Percentiles rank a stretch among this genome's conserved stretches.
Conservation (phyloP, 441 rosid species). For the Gossypium davidsonii region DNA sequence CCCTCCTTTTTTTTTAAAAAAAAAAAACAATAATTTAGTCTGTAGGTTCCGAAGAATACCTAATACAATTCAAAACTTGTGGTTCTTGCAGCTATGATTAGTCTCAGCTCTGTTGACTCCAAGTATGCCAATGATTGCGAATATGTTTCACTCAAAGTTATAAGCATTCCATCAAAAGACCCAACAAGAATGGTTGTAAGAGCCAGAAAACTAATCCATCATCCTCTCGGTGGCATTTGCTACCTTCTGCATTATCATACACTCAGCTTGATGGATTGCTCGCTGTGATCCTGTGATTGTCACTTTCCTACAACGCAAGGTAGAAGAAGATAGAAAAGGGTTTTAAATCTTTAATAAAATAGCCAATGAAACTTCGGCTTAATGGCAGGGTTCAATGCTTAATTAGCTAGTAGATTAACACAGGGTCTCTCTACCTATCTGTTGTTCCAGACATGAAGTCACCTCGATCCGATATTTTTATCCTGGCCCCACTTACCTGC, state of each 20-base stretch:
- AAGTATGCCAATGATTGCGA: neutral
- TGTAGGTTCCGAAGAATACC: constrained; percentile 21
- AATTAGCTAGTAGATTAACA: neutral
- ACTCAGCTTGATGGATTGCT: constrained; percentile 76
- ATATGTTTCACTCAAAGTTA: constrained; percentile 15
- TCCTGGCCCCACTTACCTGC: constrained; percentile 88
- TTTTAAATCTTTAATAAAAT: neutral
- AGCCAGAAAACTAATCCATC: constrained; percentile 34
- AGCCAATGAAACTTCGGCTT: too few species aligned
- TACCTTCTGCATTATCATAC: constrained; percentile 92
- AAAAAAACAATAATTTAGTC: constrained; percentile 6
- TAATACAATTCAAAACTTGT: constrained; percentile 12
- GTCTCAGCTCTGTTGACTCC: constrained; percentile 19
- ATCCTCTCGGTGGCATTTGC: constrained; percentile 77
- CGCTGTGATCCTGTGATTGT: constrained; percentile 89
- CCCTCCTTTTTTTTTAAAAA: neutral
- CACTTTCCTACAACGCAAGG: constrained; percentile 63
- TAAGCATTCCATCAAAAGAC: constrained; percentile 15
- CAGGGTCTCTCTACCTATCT: constrained; percentile 45
- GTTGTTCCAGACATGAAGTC: constrained; percentile 91
- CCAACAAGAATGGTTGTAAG: constrained; percentile 16
- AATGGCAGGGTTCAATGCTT: neutral
- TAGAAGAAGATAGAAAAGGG: neutral
- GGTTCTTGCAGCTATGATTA: constrained; percentile 11
- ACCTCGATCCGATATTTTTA: constrained; percentile 93